Percentiles rank a stretch among this genome's conserved stretches.
Conservation (phyloP, 345 rosid genomes). For the Lumnitzera racemosa region DNA sequence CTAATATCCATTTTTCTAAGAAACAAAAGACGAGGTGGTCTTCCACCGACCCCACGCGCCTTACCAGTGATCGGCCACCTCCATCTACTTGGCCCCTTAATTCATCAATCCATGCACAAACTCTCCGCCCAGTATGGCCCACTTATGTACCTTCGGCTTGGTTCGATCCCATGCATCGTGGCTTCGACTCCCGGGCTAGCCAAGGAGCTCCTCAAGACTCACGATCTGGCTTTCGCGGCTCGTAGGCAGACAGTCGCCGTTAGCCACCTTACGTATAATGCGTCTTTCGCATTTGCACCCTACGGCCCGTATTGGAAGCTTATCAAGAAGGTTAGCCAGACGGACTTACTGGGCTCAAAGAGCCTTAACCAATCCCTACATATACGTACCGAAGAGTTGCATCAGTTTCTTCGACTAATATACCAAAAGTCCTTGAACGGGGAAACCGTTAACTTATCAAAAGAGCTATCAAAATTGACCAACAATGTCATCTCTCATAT, state of each 20-base stretch:
- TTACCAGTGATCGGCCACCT: constrained; percentile 42
- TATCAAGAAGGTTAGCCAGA: constrained; percentile 33
- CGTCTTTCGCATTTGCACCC: constrained; percentile 39
- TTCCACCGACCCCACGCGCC: constrained; percentile 33
- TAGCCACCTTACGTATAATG: constrained; percentile 28
- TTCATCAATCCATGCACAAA: constrained; percentile 26
- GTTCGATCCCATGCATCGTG: constrained; percentile 30
- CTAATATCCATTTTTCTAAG: too few relatives aligned
- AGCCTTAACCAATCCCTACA: constrained; percentile 30
- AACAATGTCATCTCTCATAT: constrained; percentile 37
- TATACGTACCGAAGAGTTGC: constrained; percentile 20
- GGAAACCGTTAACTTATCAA: constrained; percentile 25
- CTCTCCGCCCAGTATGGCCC: constrained; percentile 24
- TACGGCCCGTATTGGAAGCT: constrained; percentile 43
- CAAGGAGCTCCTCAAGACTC: constrained; percentile 23
- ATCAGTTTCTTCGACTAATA: constrained; percentile 6
- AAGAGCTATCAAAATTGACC: constrained; percentile 31
- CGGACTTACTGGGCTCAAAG: constrained; percentile 35
- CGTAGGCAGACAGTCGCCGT: constrained; percentile 29
- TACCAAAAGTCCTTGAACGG: constrained; percentile 15
- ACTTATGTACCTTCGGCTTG: constrained; percentile 23
- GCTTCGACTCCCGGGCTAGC: constrained; percentile 35
- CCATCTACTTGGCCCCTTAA: constrained; percentile 35
- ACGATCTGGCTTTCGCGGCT: constrained; percentile 28
- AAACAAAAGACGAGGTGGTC: neutral